Conservation (phyloP, 306 rosid genomes). For the Pyrus communis region DNA sequence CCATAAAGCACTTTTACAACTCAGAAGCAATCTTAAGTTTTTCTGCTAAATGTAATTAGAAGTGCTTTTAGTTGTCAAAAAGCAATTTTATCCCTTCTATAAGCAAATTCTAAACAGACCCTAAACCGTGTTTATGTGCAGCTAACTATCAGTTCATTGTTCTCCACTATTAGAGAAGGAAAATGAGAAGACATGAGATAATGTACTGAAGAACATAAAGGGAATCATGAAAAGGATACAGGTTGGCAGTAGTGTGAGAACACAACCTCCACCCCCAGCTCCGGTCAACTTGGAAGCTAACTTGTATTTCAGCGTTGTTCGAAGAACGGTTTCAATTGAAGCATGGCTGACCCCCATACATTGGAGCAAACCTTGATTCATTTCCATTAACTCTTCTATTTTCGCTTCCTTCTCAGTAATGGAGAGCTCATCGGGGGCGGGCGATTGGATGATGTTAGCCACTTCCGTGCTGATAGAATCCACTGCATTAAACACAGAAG, state of each 20-base stretch:
- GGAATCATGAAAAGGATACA: conserved; percentile 56
- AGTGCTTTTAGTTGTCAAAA: not conserved
- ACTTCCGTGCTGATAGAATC: conserved; percentile 82
- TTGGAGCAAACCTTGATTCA: conserved; percentile 97
- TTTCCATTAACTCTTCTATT: conserved; percentile 81
- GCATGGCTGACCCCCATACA: conserved; percentile 91
- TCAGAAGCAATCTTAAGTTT: not conserved
- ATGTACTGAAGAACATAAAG: not conserved
- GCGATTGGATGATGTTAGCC: conserved; percentile 58
- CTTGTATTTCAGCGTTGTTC: conserved; percentile 76
- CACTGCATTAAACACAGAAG: conserved; percentile 71
- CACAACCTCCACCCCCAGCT: conserved; percentile 99
- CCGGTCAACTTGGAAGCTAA: conserved; percentile 89
- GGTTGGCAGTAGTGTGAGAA: conserved; percentile 82
- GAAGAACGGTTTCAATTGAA: conserved; percentile 78
- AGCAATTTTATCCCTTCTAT: too few species aligned
- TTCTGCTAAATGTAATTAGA: too few species aligned
- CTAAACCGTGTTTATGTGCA: not conserved
- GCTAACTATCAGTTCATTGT: too few species aligned
- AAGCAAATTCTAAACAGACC: too few species aligned
- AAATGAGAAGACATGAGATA: not conserved
- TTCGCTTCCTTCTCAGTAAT: conserved; percentile 69
- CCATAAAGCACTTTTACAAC: not conserved
- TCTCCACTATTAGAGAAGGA: not conserved
- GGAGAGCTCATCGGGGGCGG: conserved; percentile 42